Conservation (phyloP, 352 stramenopile genomes). For the Thraustochytrium sp. region DNA sequence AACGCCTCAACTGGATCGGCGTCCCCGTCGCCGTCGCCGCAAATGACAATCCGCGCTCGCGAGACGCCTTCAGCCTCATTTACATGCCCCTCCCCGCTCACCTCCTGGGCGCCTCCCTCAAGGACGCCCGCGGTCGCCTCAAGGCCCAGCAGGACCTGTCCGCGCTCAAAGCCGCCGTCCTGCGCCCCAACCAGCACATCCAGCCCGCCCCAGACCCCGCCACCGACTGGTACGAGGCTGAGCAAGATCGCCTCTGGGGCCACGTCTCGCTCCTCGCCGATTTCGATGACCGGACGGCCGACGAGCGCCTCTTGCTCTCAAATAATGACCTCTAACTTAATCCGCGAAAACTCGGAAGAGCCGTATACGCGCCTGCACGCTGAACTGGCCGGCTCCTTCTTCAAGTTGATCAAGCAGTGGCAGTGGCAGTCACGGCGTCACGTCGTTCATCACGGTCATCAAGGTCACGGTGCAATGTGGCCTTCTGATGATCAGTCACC, state of each 20-base stretch:
- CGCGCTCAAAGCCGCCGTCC: not conserved
- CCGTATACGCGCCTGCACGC: too few species aligned
- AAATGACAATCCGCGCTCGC: not conserved
- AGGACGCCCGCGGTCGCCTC: not conserved
- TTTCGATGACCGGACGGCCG: too few species aligned
- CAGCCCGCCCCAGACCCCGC: not conserved
- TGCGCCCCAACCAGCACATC: not conserved
- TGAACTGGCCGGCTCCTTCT: too few species aligned
- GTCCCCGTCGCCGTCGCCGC: not conserved
- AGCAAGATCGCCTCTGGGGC: not conserved
- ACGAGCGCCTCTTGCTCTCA: not conserved
- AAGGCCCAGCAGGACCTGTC: not conserved
- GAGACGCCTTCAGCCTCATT: not conserved
- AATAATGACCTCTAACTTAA: too few species aligned
- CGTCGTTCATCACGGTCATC: too few species aligned
- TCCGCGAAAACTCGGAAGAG: too few species aligned
- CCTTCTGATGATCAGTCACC: too few species aligned
- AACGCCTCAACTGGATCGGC: slow-evolving; percentile 21
- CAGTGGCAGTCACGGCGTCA: too few species aligned
- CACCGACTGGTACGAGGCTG: not conserved
- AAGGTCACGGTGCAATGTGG: too few species aligned
- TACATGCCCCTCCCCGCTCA: slow-evolving; percentile 1
- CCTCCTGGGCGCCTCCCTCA: not conserved
- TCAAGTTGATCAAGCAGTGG: too few species aligned
- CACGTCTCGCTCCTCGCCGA: not conserved